These are phyloP conservation scores for Artemisia argyi DNA, from an alignment of 129 eudicot species.

Conservation along the genomic window DNA sequence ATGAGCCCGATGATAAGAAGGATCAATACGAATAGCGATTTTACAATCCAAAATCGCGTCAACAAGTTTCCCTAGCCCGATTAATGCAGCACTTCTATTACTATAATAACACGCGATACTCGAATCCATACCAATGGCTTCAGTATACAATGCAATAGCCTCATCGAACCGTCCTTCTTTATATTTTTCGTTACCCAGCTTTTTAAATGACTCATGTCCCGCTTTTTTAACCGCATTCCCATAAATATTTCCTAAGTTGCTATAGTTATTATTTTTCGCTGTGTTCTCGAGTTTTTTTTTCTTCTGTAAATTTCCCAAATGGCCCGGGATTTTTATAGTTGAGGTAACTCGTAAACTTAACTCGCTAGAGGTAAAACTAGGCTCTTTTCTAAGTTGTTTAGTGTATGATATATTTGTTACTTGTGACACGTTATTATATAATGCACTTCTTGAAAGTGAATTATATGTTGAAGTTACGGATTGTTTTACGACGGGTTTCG, in stretches of 20 bases:
- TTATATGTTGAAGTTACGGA: conserved; percentile 7
- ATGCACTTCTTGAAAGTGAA: conserved; percentile 18
- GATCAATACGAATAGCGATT: conserved; percentile 65
- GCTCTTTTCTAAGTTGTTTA: conserved; percentile 43
- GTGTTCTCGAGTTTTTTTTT: conserved; percentile 22
- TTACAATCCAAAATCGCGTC: conserved; percentile 74
- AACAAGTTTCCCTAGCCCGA: conserved; percentile 57
- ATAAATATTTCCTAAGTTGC: conserved; percentile 35
- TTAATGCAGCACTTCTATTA: conserved; percentile 81
- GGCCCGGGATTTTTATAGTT: conserved; percentile 28
- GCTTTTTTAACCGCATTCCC: conserved; percentile 28
- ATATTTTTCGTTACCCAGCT: conserved; percentile 70
- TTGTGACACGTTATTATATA: conserved; percentile 36
- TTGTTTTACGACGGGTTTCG: conserved; percentile 26
- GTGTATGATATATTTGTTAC: conserved; percentile 43
- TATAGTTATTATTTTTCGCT: background rate
- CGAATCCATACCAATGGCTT: conserved; percentile 68
- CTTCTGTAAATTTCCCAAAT: conserved; percentile 58
- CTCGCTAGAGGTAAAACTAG: conserved; percentile 51
- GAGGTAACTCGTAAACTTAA: conserved; percentile 35
- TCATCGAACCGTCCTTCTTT: conserved; percentile 69
- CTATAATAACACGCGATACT: conserved; percentile 60
- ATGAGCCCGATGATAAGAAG: conserved; percentile 77
- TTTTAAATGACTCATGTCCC: conserved; percentile 60
- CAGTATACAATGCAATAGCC: conserved; percentile 60